These are phyloP conservation scores for Paramarasmius palmivorus DNA, from an alignment of 1,284 basidiomycete species.

Conservation along the genomic window DNA sequence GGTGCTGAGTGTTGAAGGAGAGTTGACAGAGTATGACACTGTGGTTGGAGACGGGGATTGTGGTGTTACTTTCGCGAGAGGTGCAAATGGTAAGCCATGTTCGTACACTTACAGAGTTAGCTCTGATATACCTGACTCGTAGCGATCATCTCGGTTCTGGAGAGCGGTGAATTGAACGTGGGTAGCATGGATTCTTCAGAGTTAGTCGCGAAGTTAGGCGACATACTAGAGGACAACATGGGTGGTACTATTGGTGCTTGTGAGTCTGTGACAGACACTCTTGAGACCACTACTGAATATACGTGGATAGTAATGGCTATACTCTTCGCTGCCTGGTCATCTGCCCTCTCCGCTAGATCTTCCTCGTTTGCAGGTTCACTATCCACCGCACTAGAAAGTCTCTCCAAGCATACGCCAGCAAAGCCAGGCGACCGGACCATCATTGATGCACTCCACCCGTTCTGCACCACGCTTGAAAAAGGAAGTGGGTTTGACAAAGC, in stretches of 20 bases:
- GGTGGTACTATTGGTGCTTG: conserved; percentile 40
- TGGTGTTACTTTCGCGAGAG: conserved; percentile 35
- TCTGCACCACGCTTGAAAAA: conserved; percentile 36
- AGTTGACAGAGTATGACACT: conserved; percentile 35
- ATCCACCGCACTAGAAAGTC: conserved; percentile 29
- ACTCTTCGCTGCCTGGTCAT: conserved; percentile 40
- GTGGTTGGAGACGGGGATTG: conserved; percentile 40
- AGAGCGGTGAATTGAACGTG: conserved; percentile 15
- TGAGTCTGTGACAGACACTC: conserved; percentile 17
- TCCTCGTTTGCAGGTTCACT: conserved; percentile 26
- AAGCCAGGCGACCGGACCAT: conserved; percentile 54
- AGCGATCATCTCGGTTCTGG: conserved; percentile 22
- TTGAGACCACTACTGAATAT: background rate
- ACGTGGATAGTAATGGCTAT: conserved; percentile 47
- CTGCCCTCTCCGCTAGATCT: conserved; percentile 3
- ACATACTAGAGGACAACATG: conserved; percentile 34
- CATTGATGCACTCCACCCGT: conserved; percentile 52
- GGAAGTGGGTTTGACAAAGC: conserved; percentile 32
- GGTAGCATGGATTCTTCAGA: conserved; percentile 10
- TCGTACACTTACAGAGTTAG: background rate
- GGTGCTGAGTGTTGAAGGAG: conserved; percentile 25
- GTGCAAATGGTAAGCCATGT: conserved; percentile 29
- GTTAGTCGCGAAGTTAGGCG: conserved; percentile 23
- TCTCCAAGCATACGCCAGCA: conserved; percentile 50
- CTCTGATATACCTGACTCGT: background rate